phyloP scores from a whole-genome alignment of 2,329 filamentous ascomycete species.

The Aspergillus awamori region DNA sequence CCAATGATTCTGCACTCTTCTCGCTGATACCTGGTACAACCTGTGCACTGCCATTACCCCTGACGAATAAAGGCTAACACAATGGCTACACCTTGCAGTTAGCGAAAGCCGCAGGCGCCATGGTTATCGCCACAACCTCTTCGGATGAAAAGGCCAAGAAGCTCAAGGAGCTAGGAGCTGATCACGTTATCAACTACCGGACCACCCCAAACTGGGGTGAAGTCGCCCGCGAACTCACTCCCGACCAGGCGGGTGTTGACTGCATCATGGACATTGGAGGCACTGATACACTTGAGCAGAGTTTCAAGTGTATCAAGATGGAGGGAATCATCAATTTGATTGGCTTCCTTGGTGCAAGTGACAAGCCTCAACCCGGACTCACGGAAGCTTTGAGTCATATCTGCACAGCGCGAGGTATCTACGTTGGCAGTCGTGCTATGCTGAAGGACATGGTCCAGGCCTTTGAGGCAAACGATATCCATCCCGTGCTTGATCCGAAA shows the following conservation, averaged over 20 bases:
- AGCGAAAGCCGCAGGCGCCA: conserved; percentile 55
- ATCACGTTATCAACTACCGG: conserved; percentile 65
- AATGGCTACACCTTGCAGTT: conserved; percentile 38
- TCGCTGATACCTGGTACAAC: too few relatives aligned
- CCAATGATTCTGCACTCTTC: too few relatives aligned
- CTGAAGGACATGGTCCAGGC: conserved; percentile 63
- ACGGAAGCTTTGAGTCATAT: conserved; percentile 54
- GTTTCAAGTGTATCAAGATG: conserved; percentile 56
- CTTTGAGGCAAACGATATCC: conserved; percentile 61
- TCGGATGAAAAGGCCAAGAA: conserved; percentile 57
- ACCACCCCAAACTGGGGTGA: conserved; percentile 61
- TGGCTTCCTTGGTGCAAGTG: conserved; percentile 58
- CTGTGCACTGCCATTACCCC: too few relatives aligned
- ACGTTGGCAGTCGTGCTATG: conserved; percentile 58
- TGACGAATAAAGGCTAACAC: not conserved
- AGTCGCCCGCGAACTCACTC: conserved; percentile 55
- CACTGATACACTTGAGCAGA: conserved; percentile 60
- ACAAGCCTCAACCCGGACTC: conserved; percentile 54
- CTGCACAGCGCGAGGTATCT: conserved; percentile 60
- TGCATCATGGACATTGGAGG: conserved; percentile 69
- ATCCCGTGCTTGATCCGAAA: conserved; percentile 63
- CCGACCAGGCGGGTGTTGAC: conserved; percentile 59
- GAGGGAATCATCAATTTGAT: conserved; percentile 61
- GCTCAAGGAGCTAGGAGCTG: conserved; percentile 61
- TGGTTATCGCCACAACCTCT: conserved; percentile 62